phyloP scores from a whole-genome alignment of 805 yeast genomes.

The Ogataea angusta region DNA sequence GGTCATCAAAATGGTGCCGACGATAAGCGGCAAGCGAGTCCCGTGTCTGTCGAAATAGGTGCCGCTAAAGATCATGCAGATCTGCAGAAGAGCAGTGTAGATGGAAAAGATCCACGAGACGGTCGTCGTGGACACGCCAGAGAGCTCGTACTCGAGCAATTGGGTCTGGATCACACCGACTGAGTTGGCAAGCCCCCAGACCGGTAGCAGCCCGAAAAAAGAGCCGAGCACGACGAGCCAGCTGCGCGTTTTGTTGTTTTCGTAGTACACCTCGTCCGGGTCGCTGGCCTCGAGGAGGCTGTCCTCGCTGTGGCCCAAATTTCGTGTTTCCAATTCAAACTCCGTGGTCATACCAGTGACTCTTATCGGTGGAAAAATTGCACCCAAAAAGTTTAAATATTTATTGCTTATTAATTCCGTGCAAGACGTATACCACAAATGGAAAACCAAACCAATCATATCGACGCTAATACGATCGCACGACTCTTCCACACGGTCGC shows the following conservation, averaged over 20 bases:
- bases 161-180: constrained; percentile 62
- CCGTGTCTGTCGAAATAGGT: constrained; percentile 63
- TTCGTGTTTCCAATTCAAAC: neutral
- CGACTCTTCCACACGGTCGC: constrained; percentile 50
- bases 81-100: constrained; percentile 44
- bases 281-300: neutral
- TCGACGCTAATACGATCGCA: constrained; percentile 40
- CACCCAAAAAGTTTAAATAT: neutral
- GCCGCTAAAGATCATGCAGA: constrained; percentile 34
- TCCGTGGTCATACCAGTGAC: neutral
- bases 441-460: constrained; percentile 1
- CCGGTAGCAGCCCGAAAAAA: constrained; percentile 38
- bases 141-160: constrained; percentile 55
- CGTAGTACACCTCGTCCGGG: constrained; percentile 19
- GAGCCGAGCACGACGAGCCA: constrained; percentile 41
- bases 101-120: constrained; percentile 67
- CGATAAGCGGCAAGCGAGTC: constrained; percentile 40
- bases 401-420: neutral
- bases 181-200: constrained; percentile 53
- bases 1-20: constrained; percentile 33
- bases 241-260: constrained; percentile 41
- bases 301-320: neutral
- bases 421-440: neutral
- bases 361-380: too few species aligned
- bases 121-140: constrained; percentile 40